phyloP scores from a whole-genome alignment of 2,329 filamentous ascomycete genomes.

The Magnaporthiopsis rhizophila region DNA sequence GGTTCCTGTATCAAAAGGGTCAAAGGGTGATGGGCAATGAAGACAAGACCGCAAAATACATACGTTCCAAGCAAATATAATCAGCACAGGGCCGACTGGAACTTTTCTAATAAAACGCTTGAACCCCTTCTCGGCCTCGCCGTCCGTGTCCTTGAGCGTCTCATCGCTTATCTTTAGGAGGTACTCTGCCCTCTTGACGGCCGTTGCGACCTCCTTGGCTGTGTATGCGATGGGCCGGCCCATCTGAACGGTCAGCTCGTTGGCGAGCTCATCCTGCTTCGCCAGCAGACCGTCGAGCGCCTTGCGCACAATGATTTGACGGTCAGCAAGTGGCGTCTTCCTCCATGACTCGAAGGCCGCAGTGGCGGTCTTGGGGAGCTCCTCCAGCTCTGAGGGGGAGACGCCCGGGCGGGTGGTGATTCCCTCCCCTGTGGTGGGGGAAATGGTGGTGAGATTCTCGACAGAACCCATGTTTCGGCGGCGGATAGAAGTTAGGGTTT shows the following conservation, averaged over 20 bases:
- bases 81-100: constrained; percentile 76
- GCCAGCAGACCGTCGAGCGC: constrained; percentile 64
- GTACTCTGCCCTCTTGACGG: constrained; percentile 78
- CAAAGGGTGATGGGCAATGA: neutral
- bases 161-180: constrained; percentile 77
- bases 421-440: constrained; percentile 78
- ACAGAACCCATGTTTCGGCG: constrained; percentile 44
- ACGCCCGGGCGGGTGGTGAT: constrained; percentile 73
- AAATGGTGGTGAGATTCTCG: constrained; percentile 70
- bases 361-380: constrained; percentile 63
- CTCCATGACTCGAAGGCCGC: constrained; percentile 71
- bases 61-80: constrained; percentile 96
- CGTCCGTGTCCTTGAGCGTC: constrained; percentile 69
- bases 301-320: constrained; percentile 73
- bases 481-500: neutral
- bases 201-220: constrained; percentile 74
- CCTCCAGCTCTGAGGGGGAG: constrained; percentile 59
- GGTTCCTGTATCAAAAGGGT: neutral
- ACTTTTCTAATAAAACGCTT: constrained; percentile 84
- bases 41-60: constrained; percentile 25
- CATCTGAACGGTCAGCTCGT: constrained; percentile 91
- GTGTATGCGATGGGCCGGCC: constrained; percentile 85
- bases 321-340: constrained; percentile 64
- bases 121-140: constrained; percentile 80
- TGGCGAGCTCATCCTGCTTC: constrained; percentile 70